Conservation (phyloP, 768 basidiomycete genomes). For the Hemileccinum rubropunctum region DNA sequence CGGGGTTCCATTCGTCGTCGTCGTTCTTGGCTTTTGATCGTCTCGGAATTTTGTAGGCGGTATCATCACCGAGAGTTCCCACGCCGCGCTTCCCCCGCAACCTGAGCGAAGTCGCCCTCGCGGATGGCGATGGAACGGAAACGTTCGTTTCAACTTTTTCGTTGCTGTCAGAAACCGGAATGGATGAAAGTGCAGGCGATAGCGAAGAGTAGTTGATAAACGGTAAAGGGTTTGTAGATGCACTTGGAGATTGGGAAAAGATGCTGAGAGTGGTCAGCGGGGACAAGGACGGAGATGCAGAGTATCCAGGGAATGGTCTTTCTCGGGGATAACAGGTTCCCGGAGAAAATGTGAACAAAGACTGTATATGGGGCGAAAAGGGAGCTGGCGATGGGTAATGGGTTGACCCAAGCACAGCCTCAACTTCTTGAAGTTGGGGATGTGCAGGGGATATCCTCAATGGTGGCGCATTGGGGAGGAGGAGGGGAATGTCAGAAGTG, state of each 20-base stretch:
- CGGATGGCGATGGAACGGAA: background rate
- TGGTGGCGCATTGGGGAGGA: background rate
- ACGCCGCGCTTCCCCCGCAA: slow-evolving; percentile 13
- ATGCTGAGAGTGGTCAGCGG: slow-evolving; percentile 14
- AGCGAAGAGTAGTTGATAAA: background rate
- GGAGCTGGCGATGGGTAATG: background rate
- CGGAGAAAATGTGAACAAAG: background rate
- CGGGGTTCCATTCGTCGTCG: slow-evolving; percentile 24
- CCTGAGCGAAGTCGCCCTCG: background rate
- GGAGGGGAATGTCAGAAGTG: background rate
- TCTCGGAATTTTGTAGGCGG: background rate
- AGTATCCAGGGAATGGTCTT: background rate
- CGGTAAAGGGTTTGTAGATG: slow-evolving; percentile 3
- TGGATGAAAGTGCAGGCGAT: background rate
- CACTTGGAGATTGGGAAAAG: slow-evolving; percentile 8
- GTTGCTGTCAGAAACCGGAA: background rate
- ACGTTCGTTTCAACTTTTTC: background rate
- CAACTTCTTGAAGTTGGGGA: background rate
- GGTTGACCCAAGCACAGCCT: background rate
- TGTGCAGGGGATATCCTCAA: background rate
- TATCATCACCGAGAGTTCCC: slow-evolving; percentile 1
- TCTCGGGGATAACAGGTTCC: background rate
- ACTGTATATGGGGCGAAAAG: background rate
- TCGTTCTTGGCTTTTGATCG: slow-evolving; percentile 15
- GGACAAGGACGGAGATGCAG: slow-evolving; percentile 13